A percentile compares a stretch with the other conserved stretches of the same genome.
Evolutionary conservation across 169 alveolate genomes (phyloP).

Genomic region (Amoebophrya sp.): DNA sequence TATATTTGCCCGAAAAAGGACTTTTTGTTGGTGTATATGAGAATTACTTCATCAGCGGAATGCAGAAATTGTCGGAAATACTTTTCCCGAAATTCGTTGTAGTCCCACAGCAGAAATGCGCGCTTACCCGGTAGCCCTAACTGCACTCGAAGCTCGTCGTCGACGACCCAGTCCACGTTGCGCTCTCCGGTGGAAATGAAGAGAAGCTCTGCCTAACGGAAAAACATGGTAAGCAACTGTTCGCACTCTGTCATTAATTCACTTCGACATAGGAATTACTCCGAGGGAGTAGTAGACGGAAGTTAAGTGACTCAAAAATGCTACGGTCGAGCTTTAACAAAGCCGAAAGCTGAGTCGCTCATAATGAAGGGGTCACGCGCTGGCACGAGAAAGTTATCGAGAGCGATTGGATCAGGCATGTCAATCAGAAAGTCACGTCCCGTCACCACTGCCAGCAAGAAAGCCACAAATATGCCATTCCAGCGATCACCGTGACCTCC

Average conservation of each 20-base stretch:
- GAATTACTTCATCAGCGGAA: neutral
- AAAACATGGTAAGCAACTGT: no score
- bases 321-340: no score
- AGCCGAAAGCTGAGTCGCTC: no score
- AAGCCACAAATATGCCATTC: neutral
- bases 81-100: neutral
- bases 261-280: no score
- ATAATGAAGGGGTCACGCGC: conserved; percentile 24
- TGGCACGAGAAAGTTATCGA: neutral
- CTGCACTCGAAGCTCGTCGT: neutral
- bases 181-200: neutral
- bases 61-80: neutral
- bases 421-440: neutral
- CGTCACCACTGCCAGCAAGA: neutral
- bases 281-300: no score
- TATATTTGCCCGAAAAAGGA: neutral
- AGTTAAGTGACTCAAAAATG: no score
- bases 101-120: neutral
- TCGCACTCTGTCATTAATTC: no score
- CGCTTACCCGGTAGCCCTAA: neutral
- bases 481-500: conserved; percentile 18
- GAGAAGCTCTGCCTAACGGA: no score
- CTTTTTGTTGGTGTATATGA: neutral
- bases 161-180: conserved; percentile 7
- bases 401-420: conserved; percentile 7